These are phyloP conservation scores for Yarrowia keelungensis DNA, from an alignment of 805 yeast genomes.

Conservation along the genomic window DNA sequence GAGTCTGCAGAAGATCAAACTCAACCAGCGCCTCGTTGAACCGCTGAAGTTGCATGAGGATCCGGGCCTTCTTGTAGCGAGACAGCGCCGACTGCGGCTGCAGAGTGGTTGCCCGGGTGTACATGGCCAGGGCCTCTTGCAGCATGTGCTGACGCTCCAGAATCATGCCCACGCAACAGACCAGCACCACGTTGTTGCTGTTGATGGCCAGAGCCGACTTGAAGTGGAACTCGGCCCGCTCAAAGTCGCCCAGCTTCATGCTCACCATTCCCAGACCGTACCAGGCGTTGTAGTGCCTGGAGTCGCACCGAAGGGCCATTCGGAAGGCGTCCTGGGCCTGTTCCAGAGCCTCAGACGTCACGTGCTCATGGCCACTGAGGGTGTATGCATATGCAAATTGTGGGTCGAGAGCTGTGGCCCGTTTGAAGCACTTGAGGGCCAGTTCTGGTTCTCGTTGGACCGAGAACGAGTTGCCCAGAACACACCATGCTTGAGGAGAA, in stretches of 20 bases:
- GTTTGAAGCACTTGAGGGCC: slow-evolving; percentile 84
- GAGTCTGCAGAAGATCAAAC: slow-evolving; percentile 71
- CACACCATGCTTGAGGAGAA: slow-evolving; percentile 90
- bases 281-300: slow-evolving; percentile 89
- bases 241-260: slow-evolving; percentile 82
- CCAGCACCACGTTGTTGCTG: slow-evolving; percentile 85
- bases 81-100: slow-evolving; percentile 90
- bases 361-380: slow-evolving; percentile 89
- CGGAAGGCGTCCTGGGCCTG: slow-evolving; percentile 85
- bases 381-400: slow-evolving; percentile 88
- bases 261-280: slow-evolving; percentile 96
- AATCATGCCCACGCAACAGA: slow-evolving; percentile 94
- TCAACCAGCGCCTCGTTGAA: slow-evolving; percentile 75
- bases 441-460: slow-evolving; percentile 84
- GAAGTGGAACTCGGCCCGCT: slow-evolving; percentile 84
- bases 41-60: slow-evolving; percentile 71
- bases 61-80: slow-evolving; percentile 85
- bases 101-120: slow-evolving; percentile 78
- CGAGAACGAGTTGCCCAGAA: slow-evolving; percentile 87
- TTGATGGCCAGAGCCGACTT: slow-evolving; percentile 86
- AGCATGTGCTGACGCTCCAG: slow-evolving; percentile 74
- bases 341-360: slow-evolving; percentile 88
- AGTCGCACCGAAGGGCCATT: slow-evolving; percentile 74
- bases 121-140: slow-evolving; percentile 78
- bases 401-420: slow-evolving; percentile 73